Conservation (phyloP, 352 stramenopile genomes). For the Phytophthora sp. region DNA sequence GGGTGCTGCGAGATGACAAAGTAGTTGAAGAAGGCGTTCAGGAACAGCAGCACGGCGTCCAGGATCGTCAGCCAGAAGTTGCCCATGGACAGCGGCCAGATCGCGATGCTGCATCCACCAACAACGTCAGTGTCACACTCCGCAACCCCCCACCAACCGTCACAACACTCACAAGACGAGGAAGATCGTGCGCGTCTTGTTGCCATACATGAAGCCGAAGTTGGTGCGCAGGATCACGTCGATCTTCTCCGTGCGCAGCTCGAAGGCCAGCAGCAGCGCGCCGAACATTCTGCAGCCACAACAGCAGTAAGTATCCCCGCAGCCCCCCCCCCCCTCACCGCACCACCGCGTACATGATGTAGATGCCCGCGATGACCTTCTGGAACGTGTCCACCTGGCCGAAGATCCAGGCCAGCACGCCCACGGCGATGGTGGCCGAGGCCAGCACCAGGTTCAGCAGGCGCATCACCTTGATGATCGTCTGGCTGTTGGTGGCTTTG, state of each 20-base stretch:
- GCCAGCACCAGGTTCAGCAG: slow-evolving; percentile 79
- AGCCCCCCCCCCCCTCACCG: not conserved
- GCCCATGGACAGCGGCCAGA: slow-evolving; percentile 90
- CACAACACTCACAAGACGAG: slow-evolving; percentile 78
- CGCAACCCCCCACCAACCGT: not conserved
- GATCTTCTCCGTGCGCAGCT: slow-evolving; percentile 84
- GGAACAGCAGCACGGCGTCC: slow-evolving; percentile 85
- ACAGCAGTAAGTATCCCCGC: not conserved
- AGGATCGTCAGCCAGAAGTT: slow-evolving; percentile 91
- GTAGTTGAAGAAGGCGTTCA: slow-evolving; percentile 93
- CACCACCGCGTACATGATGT: slow-evolving; percentile 77
- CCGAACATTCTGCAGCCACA: slow-evolving; percentile 77
- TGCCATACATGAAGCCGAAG: slow-evolving; percentile 92
- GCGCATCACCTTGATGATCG: slow-evolving; percentile 83
- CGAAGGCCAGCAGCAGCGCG: slow-evolving; percentile 76
- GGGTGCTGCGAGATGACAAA: slow-evolving; percentile 88
- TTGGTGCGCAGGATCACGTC: slow-evolving; percentile 83
- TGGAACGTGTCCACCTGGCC: slow-evolving; percentile 80
- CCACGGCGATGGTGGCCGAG: slow-evolving; percentile 67
- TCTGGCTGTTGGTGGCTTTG: slow-evolving; percentile 84
- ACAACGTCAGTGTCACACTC: slow-evolving; percentile 11
- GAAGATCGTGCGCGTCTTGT: slow-evolving; percentile 89
- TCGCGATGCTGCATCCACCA: slow-evolving; percentile 75
- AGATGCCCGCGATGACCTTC: slow-evolving; percentile 84
- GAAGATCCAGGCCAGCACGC: slow-evolving; percentile 83